Percentiles rank a stretch among this genome's conserved stretches.
phyloP scores from a whole-genome alignment of 1,284 basidiomycete species.

The Boletellus deceptivus region DNA sequence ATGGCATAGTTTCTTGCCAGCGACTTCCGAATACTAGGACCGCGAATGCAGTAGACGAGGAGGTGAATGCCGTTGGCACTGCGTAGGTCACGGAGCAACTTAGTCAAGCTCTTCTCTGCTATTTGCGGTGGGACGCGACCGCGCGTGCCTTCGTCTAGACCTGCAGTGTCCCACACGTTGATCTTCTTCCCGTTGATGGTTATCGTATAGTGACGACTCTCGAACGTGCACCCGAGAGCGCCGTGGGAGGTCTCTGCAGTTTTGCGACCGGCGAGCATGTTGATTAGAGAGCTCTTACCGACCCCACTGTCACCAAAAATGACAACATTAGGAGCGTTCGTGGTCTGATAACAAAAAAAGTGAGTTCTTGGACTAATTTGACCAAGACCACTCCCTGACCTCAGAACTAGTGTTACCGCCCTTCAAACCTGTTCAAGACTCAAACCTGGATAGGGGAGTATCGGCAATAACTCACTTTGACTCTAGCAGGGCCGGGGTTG shows the following conservation, averaged over 20 bases:
- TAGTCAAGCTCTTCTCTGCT: conserved; percentile 27
- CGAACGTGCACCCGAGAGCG: conserved; percentile 31
- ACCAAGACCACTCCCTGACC: conserved; percentile 11
- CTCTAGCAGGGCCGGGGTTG: neutral
- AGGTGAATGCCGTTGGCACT: conserved; percentile 30
- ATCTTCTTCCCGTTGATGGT: conserved; percentile 15
- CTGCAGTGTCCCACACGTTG: conserved; percentile 34
- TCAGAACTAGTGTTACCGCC: neutral
- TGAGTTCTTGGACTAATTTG: neutral
- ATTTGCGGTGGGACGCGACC: conserved; percentile 22
- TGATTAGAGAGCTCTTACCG: conserved; percentile 33
- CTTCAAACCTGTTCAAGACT: conserved; percentile 4
- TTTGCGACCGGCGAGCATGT: conserved; percentile 29
- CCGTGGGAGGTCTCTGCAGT: conserved; percentile 27
- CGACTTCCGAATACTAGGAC: conserved; percentile 24
- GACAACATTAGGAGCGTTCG: conserved; percentile 23
- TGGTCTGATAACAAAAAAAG: neutral
- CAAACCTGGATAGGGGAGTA: neutral
- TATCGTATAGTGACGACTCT: conserved; percentile 19
- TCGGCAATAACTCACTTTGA: conserved; percentile 11
- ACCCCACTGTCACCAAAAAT: conserved; percentile 35
- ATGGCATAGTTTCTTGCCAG: conserved; percentile 30
- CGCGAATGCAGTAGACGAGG: conserved; percentile 35
- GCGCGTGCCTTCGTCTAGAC: conserved; percentile 28
- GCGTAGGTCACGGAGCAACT: conserved; percentile 27